Evolutionary conservation across 73 alveolate species (phyloP).

Genomic region (Tetrahymena malaccensis): DNA sequence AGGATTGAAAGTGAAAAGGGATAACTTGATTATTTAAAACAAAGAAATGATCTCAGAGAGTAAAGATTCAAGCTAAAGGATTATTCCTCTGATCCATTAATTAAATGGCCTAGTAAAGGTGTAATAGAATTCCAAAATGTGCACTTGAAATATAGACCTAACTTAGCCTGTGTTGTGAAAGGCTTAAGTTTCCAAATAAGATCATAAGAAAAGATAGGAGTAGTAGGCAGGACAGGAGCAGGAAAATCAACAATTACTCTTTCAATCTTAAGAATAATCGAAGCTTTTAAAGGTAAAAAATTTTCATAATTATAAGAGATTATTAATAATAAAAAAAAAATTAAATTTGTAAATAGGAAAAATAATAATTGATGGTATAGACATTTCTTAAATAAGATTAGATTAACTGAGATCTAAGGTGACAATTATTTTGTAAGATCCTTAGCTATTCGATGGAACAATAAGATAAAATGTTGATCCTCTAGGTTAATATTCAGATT

Average conservation of each 20-base stretch:
- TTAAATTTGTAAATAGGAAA: slow-evolving; percentile 32
- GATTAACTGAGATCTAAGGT: slow-evolving; percentile 64
- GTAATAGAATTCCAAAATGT: slow-evolving; percentile 42
- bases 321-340: background rate
- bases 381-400: slow-evolving; percentile 63
- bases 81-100: slow-evolving; percentile 60
- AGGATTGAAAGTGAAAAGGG: slow-evolving; percentile 53
- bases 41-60: slow-evolving; percentile 36
- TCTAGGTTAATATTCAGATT: slow-evolving; percentile 38
- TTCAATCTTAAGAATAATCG: slow-evolving; percentile 74
- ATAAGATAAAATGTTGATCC: slow-evolving; percentile 85
- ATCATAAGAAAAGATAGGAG: slow-evolving; percentile 65
- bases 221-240: slow-evolving; percentile 84
- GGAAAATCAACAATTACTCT: slow-evolving; percentile 76
- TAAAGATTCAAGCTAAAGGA: slow-evolving; percentile 11
- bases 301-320: background rate
- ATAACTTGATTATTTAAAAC: slow-evolving; percentile 34
- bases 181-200: slow-evolving; percentile 42
- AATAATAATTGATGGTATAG: slow-evolving; percentile 71
- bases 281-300: slow-evolving; percentile 33
- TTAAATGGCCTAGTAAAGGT: slow-evolving; percentile 83
- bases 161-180: slow-evolving; percentile 56
- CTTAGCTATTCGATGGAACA: slow-evolving; percentile 74
- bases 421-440: slow-evolving; percentile 85
- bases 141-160: slow-evolving; percentile 53